phyloP scores from a whole-genome alignment of 2,329 filamentous ascomycete genomes.

The Fusarium protoensiforme region DNA sequence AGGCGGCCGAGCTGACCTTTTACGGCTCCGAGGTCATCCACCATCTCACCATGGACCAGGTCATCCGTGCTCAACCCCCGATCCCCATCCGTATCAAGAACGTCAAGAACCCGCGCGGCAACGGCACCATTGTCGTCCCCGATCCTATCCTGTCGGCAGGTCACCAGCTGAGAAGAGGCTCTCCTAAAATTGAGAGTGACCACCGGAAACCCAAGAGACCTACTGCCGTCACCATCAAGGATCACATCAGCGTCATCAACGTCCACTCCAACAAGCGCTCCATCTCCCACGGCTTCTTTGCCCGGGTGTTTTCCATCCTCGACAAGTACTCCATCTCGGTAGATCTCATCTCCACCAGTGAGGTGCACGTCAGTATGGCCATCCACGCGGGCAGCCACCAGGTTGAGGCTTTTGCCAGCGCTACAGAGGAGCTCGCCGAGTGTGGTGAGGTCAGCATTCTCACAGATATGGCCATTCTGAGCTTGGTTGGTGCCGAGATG shows the following conservation, averaged over 20 bases:
- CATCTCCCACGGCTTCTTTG: slow-evolving; percentile 95
- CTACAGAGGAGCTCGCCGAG: slow-evolving; percentile 77
- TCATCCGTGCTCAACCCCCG: slow-evolving; percentile 80
- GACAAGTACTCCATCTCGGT: slow-evolving; percentile 90
- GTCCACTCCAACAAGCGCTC: slow-evolving; percentile 98
- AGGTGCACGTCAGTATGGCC: slow-evolving; percentile 98
- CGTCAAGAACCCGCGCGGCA: slow-evolving; percentile 84
- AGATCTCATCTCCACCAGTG: slow-evolving; percentile 94
- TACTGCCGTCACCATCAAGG: slow-evolving; percentile 96
- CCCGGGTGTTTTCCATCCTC: slow-evolving; percentile 90
- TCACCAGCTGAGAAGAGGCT: slow-evolving; percentile 67
- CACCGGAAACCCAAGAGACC: slow-evolving; percentile 75
- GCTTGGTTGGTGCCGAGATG: slow-evolving; percentile 93
- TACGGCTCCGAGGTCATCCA: slow-evolving; percentile 98
- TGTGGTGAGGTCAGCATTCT: slow-evolving; percentile 93
- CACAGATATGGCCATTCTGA: slow-evolving; percentile 93
- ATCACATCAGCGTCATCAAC: slow-evolving; percentile 96
- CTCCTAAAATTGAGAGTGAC: slow-evolving; percentile 49
- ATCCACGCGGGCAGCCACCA: slow-evolving; percentile 82
- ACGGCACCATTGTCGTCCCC: slow-evolving; percentile 85
- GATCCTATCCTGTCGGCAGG: slow-evolving; percentile 68
- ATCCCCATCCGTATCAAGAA: slow-evolving; percentile 94
- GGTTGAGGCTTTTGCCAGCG: slow-evolving; percentile 72
- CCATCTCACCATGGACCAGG: slow-evolving; percentile 98
- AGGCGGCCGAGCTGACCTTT: slow-evolving; percentile 95